A percentile compares a stretch with the other conserved stretches of the same genome.
Evolutionary conservation across 2,329 filamentous ascomycete genomes (phyloP).

Genomic region (Sphaceloma murrayae): DNA sequence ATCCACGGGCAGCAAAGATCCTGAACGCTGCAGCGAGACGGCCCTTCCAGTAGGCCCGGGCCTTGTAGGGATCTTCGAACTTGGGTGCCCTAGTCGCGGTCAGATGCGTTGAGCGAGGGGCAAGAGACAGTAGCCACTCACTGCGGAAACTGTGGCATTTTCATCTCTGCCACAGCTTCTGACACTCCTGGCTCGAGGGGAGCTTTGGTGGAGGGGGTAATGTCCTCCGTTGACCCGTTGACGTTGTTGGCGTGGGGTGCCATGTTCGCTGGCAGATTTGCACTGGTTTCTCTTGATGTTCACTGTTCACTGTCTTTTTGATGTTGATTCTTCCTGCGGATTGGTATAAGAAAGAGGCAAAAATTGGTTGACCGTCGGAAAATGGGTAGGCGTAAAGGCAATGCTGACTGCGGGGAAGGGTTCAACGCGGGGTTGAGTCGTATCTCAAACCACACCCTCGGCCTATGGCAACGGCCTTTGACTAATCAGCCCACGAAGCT

Average conservation of each 20-base stretch:
- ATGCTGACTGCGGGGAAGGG: not conserved
- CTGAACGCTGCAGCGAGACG: conserved; percentile 38
- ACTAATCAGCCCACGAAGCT: conserved; percentile 7
- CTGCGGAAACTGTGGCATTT: conserved; percentile 18
- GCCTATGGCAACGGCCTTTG: not conserved
- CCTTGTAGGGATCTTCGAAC: conserved; percentile 31
- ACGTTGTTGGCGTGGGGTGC: conserved; percentile 17
- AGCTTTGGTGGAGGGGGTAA: conserved; percentile 13
- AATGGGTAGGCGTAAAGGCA: too few relatives aligned
- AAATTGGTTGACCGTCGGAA: too few relatives aligned
- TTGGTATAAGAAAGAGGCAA: too few relatives aligned
- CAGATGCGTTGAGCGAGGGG: too few relatives aligned
- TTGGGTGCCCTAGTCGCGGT: conserved; percentile 21
- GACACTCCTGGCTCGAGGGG: conserved; percentile 19
- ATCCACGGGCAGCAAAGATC: conserved; percentile 33
- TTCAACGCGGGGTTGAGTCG: conserved; percentile 3
- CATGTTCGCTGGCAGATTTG: conserved; percentile 8
- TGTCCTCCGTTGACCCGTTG: conserved; percentile 13
- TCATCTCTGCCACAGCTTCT: conserved; percentile 14
- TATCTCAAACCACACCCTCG: conserved; percentile 9
- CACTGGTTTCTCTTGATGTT: not conserved
- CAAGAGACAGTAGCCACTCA: not conserved
- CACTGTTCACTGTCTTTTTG: too few relatives aligned
- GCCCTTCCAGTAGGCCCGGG: conserved; percentile 36
- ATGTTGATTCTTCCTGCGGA: too few relatives aligned